Evolutionary conservation across 2,329 filamentous ascomycete genomes (phyloP).

Genomic region (Elsinoe australis): DNA sequence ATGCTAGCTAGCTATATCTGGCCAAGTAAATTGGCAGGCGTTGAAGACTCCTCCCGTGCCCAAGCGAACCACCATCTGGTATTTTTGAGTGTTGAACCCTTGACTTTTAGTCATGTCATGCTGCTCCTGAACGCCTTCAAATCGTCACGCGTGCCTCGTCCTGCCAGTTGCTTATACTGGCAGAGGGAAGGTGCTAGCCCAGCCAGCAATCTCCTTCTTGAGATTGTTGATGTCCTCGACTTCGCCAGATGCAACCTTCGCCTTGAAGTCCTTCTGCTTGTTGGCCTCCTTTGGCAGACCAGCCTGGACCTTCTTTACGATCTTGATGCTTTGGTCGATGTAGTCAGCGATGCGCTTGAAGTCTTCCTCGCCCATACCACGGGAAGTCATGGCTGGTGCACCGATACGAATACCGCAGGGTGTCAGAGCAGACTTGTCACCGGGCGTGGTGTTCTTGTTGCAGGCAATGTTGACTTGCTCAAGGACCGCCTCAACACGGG

Average conservation of each 20-base stretch:
- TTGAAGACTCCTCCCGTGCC: slow-evolving; percentile 5
- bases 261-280: slow-evolving; percentile 99
- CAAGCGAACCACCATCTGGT: slow-evolving; percentile 2
- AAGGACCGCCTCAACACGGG: slow-evolving; percentile 88
- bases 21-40: slow-evolving; percentile 11
- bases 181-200: slow-evolving; percentile 86
- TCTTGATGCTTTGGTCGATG: slow-evolving; percentile 81
- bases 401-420: slow-evolving; percentile 93
- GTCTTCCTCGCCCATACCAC: slow-evolving; percentile 86
- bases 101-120: neutral
- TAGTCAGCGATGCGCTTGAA: slow-evolving; percentile 85
- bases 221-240: slow-evolving; percentile 75
- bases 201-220: slow-evolving; percentile 80
- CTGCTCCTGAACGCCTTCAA: slow-evolving; percentile 5
- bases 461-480: slow-evolving; percentile 98
- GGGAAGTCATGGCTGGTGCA: slow-evolving; percentile 92
- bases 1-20: slow-evolving; percentile 5
- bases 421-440: slow-evolving; percentile 93
- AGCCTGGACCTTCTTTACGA: slow-evolving; percentile 80
- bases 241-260: slow-evolving; percentile 71
- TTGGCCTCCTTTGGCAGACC: slow-evolving; percentile 91
- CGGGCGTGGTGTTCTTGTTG: slow-evolving; percentile 98
- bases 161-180: slow-evolving; percentile 51
- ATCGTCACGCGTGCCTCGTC: neutral
- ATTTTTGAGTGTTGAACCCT: slow-evolving; percentile 15